These are phyloP conservation scores for Barnettozyma sucrosica DNA, from an alignment of 805 yeast genomes.

Conservation along the genomic window DNA sequence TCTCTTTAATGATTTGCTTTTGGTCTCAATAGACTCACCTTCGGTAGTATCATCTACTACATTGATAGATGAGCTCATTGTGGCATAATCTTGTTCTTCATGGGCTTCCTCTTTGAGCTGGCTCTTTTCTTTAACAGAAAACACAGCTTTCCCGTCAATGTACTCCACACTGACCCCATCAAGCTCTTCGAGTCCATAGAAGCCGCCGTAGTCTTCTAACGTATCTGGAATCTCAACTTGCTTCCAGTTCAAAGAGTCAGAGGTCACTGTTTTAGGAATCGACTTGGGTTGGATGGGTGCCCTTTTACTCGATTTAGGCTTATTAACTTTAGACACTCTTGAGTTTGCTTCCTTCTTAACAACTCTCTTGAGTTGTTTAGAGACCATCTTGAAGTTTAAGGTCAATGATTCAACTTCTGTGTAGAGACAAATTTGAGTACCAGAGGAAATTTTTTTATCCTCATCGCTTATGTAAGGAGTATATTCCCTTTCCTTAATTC, in stretches of 20 bases:
- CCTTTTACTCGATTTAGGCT: slow-evolving; percentile 5
- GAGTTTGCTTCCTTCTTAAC: slow-evolving; percentile 6
- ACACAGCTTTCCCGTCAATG: slow-evolving; percentile 61
- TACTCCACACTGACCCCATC: slow-evolving; percentile 86
- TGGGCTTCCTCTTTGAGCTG: slow-evolving; percentile 17
- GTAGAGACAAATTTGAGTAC: too few species aligned
- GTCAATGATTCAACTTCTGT: too few species aligned
- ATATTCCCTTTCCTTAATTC: background rate
- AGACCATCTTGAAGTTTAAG: slow-evolving; percentile 1
- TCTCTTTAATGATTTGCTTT: slow-evolving; percentile 15
- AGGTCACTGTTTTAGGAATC: slow-evolving; percentile 25
- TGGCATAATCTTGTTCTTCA: background rate
- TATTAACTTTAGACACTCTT: background rate
- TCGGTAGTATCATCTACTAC: background rate
- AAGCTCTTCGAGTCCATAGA: slow-evolving; percentile 88
- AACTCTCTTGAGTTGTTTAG: slow-evolving; percentile 4
- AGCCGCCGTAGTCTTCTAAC: slow-evolving; percentile 82
- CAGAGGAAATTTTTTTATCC: slow-evolving; percentile 12
- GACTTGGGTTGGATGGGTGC: background rate
- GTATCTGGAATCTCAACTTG: slow-evolving; percentile 78
- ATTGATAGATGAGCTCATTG: background rate
- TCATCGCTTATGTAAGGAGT: slow-evolving; percentile 17
- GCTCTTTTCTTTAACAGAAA: slow-evolving; percentile 37
- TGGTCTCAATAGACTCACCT: slow-evolving; percentile 7
- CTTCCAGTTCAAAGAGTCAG: slow-evolving; percentile 65